Base-by-base conservation (phyloP, 768 basidiomycete genomes). In the Calocybe cyanea region DNA sequence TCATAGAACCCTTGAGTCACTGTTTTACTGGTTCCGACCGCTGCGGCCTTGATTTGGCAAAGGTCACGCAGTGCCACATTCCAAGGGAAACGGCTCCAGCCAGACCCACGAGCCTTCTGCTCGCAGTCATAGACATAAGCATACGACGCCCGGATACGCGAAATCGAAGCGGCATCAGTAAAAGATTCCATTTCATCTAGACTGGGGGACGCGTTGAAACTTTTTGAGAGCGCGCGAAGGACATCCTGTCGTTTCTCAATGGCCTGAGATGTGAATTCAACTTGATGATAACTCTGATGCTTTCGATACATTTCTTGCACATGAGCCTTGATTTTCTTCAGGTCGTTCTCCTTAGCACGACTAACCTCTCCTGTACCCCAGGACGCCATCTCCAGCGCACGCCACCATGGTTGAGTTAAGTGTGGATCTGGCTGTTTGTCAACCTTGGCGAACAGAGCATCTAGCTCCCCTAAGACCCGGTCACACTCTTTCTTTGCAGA, bases 171-270 rank as follows among this genome's bases (percentile, higher is more conserved):
- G 5, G 55, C 57, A 28, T 66, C 61, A 33, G 59, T 56, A 44
- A 69, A 58, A 33, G 58, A 57, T 19, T 45, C 40, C 33, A 70
- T 41, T 1, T 61, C 55, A 2, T 51, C 52, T 7, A 47, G 39
- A 4, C 45, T 34, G 0, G 75, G 76, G 5, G 41, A 50, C 8
- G 61, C 53, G 7, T 56, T 47, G 49, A 79, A 80, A n/a, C 59
- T 52, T 38, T 58, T 57, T 1, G 80, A 78, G 21, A 76, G 52
- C 3, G 48, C 38, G 14, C 78, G 70, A 4, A 78, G 56, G 9
- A 61, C 54, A 48, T 81, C 76, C 49, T 81, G 79, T 6, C 78
- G 67, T 8, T 39, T 38, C 51, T 75, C 69, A 40, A 80, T 80
- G 1, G 61, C 55, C 5, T 60, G 56, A 0, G 50, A 48, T 2